These are phyloP conservation scores for Trifolium fragiferum DNA, from an alignment of 306 rosid genomes.

Conservation along the genomic window DNA sequence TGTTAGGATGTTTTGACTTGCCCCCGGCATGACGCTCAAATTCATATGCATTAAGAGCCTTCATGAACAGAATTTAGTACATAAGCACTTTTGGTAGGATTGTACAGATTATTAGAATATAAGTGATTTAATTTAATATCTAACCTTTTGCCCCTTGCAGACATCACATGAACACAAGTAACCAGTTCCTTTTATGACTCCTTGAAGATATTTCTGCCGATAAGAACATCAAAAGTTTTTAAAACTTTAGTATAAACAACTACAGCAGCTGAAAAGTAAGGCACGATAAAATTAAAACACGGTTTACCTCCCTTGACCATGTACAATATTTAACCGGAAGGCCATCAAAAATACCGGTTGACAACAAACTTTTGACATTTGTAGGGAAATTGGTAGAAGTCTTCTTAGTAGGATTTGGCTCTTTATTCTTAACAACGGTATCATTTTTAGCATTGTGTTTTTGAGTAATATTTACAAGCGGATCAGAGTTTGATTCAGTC, in stretches of 20 bases:
- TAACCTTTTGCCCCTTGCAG: slow-evolving; percentile 81
- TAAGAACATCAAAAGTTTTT: slow-evolving; percentile 35
- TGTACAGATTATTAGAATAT: slow-evolving; percentile 34
- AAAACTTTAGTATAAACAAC: slow-evolving; percentile 14
- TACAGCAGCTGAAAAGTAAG: slow-evolving; percentile 36
- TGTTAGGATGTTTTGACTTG: slow-evolving; percentile 96
- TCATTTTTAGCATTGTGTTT: slow-evolving; percentile 56
- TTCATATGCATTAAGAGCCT: slow-evolving; percentile 97
- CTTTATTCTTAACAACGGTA: slow-evolving; percentile 59
- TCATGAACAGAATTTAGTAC: slow-evolving; percentile 50
- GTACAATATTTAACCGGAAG: slow-evolving; percentile 88
- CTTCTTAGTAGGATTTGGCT: slow-evolving; percentile 73
- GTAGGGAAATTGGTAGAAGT: slow-evolving; percentile 90
- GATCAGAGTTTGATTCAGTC: slow-evolving; percentile 52
- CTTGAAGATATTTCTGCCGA: slow-evolving; percentile 74
- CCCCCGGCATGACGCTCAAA: slow-evolving; percentile 95
- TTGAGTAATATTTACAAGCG: slow-evolving; percentile 51
- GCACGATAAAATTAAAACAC: slow-evolving; percentile 18
- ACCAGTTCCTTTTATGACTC: slow-evolving; percentile 86
- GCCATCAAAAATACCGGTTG: slow-evolving; percentile 95
- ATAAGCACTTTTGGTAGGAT: slow-evolving; percentile 38
- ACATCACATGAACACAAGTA: slow-evolving; percentile 86
- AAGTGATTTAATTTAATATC: slow-evolving; percentile 38
- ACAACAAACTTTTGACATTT: slow-evolving; percentile 91
- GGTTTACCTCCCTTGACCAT: slow-evolving; percentile 90